A percentile compares a stretch with the other conserved stretches of the same genome.
These are phyloP conservation scores for Pleurozium schreberi DNA, from an alignment of 225 moss, liverwort and hornwort species.

Conservation along the genomic window DNA sequence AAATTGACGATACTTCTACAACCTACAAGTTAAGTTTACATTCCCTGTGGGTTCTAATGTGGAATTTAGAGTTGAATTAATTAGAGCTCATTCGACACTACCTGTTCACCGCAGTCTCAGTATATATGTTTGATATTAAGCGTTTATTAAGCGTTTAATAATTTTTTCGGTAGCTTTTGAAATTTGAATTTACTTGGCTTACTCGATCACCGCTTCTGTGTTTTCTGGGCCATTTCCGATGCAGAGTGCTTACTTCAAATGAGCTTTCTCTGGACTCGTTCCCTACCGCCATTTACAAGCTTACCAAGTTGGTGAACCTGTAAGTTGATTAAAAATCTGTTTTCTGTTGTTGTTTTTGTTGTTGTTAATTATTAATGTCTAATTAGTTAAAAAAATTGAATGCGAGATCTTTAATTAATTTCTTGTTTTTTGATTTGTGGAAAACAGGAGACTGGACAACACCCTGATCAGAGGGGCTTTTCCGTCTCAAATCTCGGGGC, in stretches of 20 bases:
- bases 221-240: not conserved
- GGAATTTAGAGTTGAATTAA: too few species aligned
- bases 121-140: too few species aligned
- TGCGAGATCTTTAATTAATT: not conserved
- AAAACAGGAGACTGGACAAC: slow-evolving; percentile 32
- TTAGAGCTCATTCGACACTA: too few species aligned
- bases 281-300: slow-evolving; percentile 15
- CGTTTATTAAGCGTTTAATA: too few species aligned
- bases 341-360: too few species aligned
- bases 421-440: not conserved
- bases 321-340: not conserved
- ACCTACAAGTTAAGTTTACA: too few species aligned
- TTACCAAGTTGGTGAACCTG: slow-evolving; percentile 18
- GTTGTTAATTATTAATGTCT: not conserved
- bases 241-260: slow-evolving; percentile 35
- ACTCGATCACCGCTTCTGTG: not conserved
- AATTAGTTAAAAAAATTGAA: not conserved
- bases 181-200: not conserved
- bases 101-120: too few species aligned
- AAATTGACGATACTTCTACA: too few species aligned
- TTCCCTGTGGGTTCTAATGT: too few species aligned
- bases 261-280: slow-evolving; percentile 24
- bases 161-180: not conserved
- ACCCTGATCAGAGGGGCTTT: slow-evolving; percentile 21
- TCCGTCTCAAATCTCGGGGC: slow-evolving; percentile 4